Evolutionary conservation across 2,329 filamentous ascomycete species (phyloP), one percentile per base, ranked within the genome.

Genomic region (Stagonosporopsis rhizophila): DNA sequence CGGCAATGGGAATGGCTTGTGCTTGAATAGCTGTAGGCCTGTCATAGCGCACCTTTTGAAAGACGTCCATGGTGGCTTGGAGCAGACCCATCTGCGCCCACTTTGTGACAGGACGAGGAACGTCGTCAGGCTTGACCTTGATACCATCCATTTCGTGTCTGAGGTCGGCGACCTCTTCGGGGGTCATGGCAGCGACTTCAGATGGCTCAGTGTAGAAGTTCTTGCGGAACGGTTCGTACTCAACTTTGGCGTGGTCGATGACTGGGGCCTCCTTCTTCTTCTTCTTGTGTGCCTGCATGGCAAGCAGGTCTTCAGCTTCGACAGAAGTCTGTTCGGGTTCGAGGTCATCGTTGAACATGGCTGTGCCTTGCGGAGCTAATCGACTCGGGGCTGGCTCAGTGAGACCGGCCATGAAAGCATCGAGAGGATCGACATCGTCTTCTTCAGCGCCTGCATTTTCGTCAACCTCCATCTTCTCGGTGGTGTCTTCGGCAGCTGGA

Each of bases 251-350:
- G 76, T 98, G 96, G 76, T 99, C 89, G 51, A 96, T 84, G 0
- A 82, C 83, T 0, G 93, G 92, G n/a, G 98, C 88, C 58, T 98
- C 95, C 78, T 97, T 96, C 82, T 96, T 97, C 81, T 96, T 97
- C 81, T 89, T 83, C 83, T 89, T 69, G 5, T 85, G 80, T 62
- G 87, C 82, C n/a, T 85, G 83, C 40, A 81, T 67, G 86, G 70
- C 69, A 34, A 73, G 53, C 14, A 75, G 56, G 45, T 75, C 84
- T 64, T 88, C 84, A 34, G 84, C 82, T 30, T 87, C 86, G 28
- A 89, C 81, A 28, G 87, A 83, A 30, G 86, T 86, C 46, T 89
- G 74, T 54, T 85, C 82, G 14, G 84, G 81, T 57, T 96, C 92
- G 60, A 96, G 89, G 58, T 87, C 84, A 52, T 96, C 93, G 58